Conservation (phyloP, 2,329 filamentous ascomycete genomes). For the Chaetomiaceae sp. region DNA sequence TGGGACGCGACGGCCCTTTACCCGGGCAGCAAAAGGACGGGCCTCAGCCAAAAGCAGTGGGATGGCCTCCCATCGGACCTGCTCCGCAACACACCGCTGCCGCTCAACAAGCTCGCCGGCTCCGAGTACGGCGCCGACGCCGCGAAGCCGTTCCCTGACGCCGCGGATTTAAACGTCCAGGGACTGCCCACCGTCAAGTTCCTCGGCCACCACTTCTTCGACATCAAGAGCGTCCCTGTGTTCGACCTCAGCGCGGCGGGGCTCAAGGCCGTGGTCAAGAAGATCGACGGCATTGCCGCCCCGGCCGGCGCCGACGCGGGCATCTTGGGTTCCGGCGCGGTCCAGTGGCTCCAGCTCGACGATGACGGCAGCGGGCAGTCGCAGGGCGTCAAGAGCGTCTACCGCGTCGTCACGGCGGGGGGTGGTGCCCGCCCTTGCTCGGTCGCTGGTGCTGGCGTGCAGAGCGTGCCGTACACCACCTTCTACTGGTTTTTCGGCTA, state of each 20-base stretch:
- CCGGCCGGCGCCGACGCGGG: conserved; percentile 47
- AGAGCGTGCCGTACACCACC: conserved; percentile 54
- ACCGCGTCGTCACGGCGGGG: conserved; percentile 53
- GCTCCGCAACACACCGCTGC: conserved; percentile 40
- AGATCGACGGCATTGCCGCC: conserved; percentile 49
- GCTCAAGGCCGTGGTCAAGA: conserved; percentile 41
- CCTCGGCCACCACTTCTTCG: conserved; percentile 67
- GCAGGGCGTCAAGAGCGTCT: conserved; percentile 41
- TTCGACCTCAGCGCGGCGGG: conserved; percentile 50
- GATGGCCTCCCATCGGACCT: conserved; percentile 37
- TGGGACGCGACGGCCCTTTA: conserved; percentile 54
- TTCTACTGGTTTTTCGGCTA: conserved; percentile 53
- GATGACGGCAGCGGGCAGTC: conserved; percentile 34
- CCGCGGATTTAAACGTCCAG: conserved; percentile 36
- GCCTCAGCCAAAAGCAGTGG: conserved; percentile 39
- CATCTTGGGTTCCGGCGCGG: conserved; percentile 46
- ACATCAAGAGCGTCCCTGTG: conserved; percentile 46
- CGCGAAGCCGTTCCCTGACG: conserved; percentile 40
- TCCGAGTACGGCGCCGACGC: conserved; percentile 40
- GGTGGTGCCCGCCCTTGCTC: conserved; percentile 43
- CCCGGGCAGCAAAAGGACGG: conserved; percentile 38
- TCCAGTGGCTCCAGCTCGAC: conserved; percentile 50
- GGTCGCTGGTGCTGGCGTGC: conserved; percentile 36
- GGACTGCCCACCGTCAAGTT: conserved; percentile 37
- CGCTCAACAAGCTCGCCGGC: conserved; percentile 42